Base-by-base conservation (phyloP, 352 stramenopile genomes). In the Phytophthora pinifolia region DNA sequence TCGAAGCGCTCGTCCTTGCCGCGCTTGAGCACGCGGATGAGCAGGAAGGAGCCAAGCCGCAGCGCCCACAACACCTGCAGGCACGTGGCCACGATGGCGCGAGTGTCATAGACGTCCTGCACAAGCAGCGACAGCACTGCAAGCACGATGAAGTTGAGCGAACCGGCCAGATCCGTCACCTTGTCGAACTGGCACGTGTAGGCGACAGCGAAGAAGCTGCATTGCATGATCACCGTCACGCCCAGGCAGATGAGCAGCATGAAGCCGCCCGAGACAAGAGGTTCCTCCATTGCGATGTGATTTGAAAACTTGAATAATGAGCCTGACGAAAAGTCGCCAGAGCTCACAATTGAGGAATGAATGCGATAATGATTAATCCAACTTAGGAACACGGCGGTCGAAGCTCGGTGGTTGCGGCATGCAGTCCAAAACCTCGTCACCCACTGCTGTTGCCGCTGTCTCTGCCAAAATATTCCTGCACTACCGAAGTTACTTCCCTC, bases 1-100 rank as follows among this genome's bases (percentile, higher is more conserved):
- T 91, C 79, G 50, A 94, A 94, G 14, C 84, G 80, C 38, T 67
- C 74, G 62, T 94, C 84, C 39, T 84, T 81, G 29, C 82, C 79
- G 25, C 81, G 76, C 31, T 75, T 77, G 42, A 88, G 70, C 31
- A 94, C 83, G 41, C 84, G 78, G 12, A 59, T 25, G 13, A 92
- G 52, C 49, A 94, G 56, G 46, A 91, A 86, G 29, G 52, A 65
- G 32, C 84, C 84, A 6, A 94, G 71, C 1, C 82, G 80, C 14
- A 88, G 27, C 8, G 79, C 76, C 82, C 82, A 94, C 8, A 66
- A 18, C 20, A 70, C 39, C 5, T 82, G 70, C 18, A 92, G 48
- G 25, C 49, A 66, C 0, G 76, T 79, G 15, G 74, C 65, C 31
- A 90, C 63, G 1, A 86, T 57, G 1, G 64, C 72, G 7, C 80